phyloP scores from a whole-genome alignment of 768 basidiomycete species.

The Agaricus subrufescens region DNA sequence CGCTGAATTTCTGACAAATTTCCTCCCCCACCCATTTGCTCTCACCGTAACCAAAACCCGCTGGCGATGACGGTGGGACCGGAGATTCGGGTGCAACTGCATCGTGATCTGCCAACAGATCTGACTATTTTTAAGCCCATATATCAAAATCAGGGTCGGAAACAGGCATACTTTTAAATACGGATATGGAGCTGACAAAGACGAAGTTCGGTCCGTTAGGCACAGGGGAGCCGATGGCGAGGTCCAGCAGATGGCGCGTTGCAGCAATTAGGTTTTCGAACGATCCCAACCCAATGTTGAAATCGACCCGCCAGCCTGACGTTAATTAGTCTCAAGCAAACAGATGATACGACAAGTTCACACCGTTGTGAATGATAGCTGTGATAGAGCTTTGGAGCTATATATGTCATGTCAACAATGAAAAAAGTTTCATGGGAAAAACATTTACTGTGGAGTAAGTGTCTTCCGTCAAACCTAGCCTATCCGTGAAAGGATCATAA shows the following conservation, averaged over 20 bases:
- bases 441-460: not conserved
- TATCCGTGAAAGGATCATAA: not conserved
- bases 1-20: not conserved
- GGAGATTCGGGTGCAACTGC: not conserved
- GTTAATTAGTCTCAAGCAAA: not conserved
- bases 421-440: not conserved
- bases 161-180: not conserved
- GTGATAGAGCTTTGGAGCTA: conserved; percentile 15
- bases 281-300: not conserved
- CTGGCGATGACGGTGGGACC: not conserved
- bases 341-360: not conserved
- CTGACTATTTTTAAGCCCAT: not conserved
- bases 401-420: not conserved
- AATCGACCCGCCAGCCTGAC: not conserved
- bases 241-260: not conserved
- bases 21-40: conserved; percentile 7
- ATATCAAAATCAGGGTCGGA: not conserved
- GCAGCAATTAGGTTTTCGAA: not conserved
- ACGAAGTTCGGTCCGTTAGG: not conserved
- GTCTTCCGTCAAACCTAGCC: not conserved
- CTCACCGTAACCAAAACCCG: conserved; percentile 4
- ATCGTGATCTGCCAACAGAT: not conserved
- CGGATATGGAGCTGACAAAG: not conserved
- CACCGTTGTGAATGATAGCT: not conserved
- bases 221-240: not conserved